Evolutionary conservation across 805 yeast species (phyloP), one percentile per base, ranked within the genome.

Genomic region (Saturnispora sekii): DNA sequence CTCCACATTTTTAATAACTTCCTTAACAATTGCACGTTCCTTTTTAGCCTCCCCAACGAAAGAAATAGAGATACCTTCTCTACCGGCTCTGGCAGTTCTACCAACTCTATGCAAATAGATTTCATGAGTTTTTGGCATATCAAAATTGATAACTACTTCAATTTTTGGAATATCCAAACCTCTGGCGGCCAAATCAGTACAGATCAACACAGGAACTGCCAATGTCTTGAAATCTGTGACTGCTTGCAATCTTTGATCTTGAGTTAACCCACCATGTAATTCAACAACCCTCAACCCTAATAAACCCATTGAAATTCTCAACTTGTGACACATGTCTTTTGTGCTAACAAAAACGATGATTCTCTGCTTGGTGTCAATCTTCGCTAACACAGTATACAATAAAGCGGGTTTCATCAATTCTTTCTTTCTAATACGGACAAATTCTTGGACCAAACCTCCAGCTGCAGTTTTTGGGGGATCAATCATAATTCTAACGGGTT

Each of bases 121-220:
- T 53, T 93, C 98, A 57, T 84, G 81, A 29, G 84, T 72, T 62
- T 86, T 85, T 41, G 98, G 98, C 94, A 93, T 86, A 60, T 93
- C 98, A 63, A 73, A 93, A 66, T 93, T 93, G 58, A 93, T 76
- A 39, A 93, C 99, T 48, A 83, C 79, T 62, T 89, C 97, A 61
- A 93, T 89, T 66, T 90, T 90, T 50, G 97, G 97, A 59, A 93
- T 93, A 83, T 93, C 99, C 61, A 93, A 74, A 74, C 99, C 99
- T 77, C 99, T 84, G 28, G 98, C 90, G 2, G 98, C 98, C 63
- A 93, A 75, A 74, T 93, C 99, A 1, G 99, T 93, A 80, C 97
- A 93, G 35, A 93, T 73, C 48, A 93, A 70, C 9, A 90, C 79
- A 1, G 97, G 95, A 30, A 89, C 95, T 3, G 77, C 76, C 51